phyloP scores from a whole-genome alignment of 2,329 filamentous ascomycete species.

The Microdochium bolleyi region DNA sequence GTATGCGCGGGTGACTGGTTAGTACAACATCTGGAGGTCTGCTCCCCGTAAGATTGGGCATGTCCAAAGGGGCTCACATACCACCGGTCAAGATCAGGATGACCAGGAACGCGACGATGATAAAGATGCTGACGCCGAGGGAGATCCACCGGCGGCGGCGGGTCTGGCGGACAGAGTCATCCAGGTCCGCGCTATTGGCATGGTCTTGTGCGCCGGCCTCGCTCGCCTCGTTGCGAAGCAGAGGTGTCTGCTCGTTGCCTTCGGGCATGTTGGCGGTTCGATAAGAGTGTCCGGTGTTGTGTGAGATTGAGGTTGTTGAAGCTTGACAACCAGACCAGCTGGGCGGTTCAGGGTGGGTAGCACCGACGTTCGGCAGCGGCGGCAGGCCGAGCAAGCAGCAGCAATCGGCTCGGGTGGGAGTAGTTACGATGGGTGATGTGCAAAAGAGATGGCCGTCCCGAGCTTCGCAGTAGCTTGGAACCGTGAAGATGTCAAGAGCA shows the following conservation, averaged over 20 bases:
- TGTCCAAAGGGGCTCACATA: constrained; percentile 3
- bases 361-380: no score
- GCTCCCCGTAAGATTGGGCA: neutral
- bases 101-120: constrained; percentile 18
- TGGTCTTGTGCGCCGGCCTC: neutral
- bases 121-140: constrained; percentile 14
- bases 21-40: neutral
- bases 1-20: neutral
- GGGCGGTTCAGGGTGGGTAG: neutral
- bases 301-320: neutral
- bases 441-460: neutral
- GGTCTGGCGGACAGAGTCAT: constrained; percentile 11
- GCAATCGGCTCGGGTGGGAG: neutral
- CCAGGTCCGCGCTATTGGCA: neutral
- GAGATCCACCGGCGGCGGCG: constrained; percentile 21
- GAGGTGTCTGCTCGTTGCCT: neutral
- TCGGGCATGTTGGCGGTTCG: neutral
- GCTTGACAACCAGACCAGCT: neutral
- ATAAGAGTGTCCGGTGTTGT: neutral
- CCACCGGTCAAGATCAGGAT: constrained; percentile 19
- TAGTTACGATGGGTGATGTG: neutral
- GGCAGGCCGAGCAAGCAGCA: neutral
- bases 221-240: neutral
- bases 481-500: no score
- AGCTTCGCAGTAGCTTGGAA: no score